phyloP scores from a whole-genome alignment of 306 rosid genomes.

The Cicer judaicum region DNA sequence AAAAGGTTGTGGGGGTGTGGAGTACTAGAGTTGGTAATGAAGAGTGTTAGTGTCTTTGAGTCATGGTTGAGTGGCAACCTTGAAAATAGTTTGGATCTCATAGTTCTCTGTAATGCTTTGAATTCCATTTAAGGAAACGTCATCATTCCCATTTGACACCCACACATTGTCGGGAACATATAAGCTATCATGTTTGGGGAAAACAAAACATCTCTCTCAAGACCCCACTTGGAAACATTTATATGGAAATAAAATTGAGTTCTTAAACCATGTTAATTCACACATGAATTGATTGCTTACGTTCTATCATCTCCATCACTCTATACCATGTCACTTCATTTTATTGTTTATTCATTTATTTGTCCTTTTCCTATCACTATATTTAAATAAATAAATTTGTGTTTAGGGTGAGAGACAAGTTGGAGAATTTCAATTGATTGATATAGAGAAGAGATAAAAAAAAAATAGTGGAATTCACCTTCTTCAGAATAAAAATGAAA shows the following conservation, averaged over 20 bases:
- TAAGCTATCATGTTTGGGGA: conserved; percentile 63
- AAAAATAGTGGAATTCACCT: too few species aligned
- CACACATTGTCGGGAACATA: conserved; percentile 92
- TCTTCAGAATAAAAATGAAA: too few species aligned
- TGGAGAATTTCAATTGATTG: too few species aligned
- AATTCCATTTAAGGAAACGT: conserved; percentile 64
- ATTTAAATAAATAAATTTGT: neutral
- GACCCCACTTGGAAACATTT: conserved; percentile 45
- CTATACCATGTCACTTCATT: conserved; percentile 45
- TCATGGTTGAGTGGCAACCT: conserved; percentile 39
- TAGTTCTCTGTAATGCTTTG: conserved; percentile 48
- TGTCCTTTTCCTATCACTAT: conserved; percentile 42
- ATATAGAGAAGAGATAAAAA: too few species aligned
- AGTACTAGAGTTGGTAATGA: neutral
- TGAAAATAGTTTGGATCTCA: conserved; percentile 59
- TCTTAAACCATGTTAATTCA: conserved; percentile 51
- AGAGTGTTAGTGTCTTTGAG: conserved; percentile 41
- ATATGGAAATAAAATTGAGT: conserved; percentile 49
- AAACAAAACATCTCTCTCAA: conserved; percentile 47
- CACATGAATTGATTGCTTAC: conserved; percentile 55
- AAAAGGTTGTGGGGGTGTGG: conserved; percentile 34
- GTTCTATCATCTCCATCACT: conserved; percentile 52
- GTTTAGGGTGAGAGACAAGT: too few species aligned
- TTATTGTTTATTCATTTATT: neutral
- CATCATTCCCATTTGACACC: conserved; percentile 74